A percentile compares a stretch with the other conserved stretches of the same genome.
These are phyloP conservation scores for Saccharomyces hybrid DNA, from an alignment of 1,139 yeast species.

Conservation along the genomic window DNA sequence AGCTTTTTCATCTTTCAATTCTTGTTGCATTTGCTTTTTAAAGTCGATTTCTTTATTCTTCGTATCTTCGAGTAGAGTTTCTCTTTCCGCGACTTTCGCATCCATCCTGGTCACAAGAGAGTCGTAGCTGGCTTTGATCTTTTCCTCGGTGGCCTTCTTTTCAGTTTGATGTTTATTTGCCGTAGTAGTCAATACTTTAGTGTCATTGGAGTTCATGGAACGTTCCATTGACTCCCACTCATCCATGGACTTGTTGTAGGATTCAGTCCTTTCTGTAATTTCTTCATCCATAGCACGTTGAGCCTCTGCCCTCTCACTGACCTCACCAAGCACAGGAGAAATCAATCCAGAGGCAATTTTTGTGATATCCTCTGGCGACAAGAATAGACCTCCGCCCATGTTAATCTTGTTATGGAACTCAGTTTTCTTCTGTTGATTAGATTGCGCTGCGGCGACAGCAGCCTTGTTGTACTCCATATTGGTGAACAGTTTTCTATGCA, in stretches of 20 bases:
- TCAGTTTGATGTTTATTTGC: constrained; percentile 30
- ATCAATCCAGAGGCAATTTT: constrained; percentile 78
- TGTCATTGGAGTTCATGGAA: constrained; percentile 19
- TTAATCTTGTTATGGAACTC: constrained; percentile 38
- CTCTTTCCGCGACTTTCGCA: constrained; percentile 24
- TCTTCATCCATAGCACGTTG: constrained; percentile 68
- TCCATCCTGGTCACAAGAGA: constrained; percentile 27
- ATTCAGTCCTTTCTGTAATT: constrained; percentile 27
- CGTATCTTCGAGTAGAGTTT: constrained; percentile 28
- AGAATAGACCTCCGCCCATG: constrained; percentile 83
- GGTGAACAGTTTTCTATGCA: constrained; percentile 32
- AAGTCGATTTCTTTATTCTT: constrained; percentile 21
- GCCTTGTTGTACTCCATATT: constrained; percentile 39
- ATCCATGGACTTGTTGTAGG: constrained; percentile 6
- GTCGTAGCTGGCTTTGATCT: constrained; percentile 26
- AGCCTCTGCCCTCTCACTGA: constrained; percentile 58
- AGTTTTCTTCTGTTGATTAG: constrained; percentile 27
- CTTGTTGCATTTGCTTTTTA: constrained; percentile 24
- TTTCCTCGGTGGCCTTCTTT: constrained; percentile 17
- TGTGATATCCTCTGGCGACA: constrained; percentile 70
- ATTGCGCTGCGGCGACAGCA: constrained; percentile 59
- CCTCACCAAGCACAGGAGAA: constrained; percentile 76
- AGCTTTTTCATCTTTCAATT: constrained; percentile 15
- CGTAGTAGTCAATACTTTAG: constrained; percentile 18
- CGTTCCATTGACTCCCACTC: constrained; percentile 15